Percentiles rank a stretch among this genome's conserved stretches.
These are phyloP conservation scores for Daldinia vernicosa DNA, from an alignment of 495 filamentous ascomycete genomes.

Conservation along the genomic window DNA sequence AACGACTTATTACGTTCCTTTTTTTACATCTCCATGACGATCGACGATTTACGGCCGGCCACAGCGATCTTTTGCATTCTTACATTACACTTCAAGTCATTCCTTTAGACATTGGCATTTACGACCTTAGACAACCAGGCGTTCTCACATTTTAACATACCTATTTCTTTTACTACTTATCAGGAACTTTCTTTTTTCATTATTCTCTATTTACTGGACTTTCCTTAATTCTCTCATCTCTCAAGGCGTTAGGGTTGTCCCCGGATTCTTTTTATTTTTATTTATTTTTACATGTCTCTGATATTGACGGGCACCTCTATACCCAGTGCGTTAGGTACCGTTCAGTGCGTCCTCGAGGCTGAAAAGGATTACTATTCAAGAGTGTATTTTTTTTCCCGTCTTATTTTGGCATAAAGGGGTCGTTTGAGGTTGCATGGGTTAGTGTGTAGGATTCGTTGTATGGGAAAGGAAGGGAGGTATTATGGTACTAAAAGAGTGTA, in stretches of 20 bases:
- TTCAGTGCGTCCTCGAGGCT: conserved; percentile 35
- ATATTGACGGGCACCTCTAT: conserved; percentile 46
- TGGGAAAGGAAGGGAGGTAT: conserved; percentile 1
- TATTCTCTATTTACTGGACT: conserved; percentile 25
- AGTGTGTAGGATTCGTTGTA: conserved; percentile 19
- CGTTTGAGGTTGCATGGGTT: conserved; percentile 21
- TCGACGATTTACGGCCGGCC: conserved; percentile 48
- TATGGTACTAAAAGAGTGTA: conserved; percentile 21
- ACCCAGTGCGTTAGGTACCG: conserved; percentile 49
- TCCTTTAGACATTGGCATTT: conserved; percentile 35
- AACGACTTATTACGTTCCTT: conserved; percentile 31
- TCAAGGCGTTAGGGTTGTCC: conserved; percentile 33
- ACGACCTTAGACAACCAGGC: conserved; percentile 21
- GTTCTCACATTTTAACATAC: conserved; percentile 24
- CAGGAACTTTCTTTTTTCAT: conserved; percentile 13
- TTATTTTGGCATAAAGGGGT: conserved; percentile 20
- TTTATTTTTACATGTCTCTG: conserved; percentile 19
- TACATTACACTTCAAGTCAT: conserved; percentile 32
- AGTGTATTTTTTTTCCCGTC: conserved; percentile 18
- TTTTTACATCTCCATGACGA: conserved; percentile 33
- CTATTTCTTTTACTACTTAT: conserved; percentile 10
- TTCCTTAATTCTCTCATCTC: conserved; percentile 27
- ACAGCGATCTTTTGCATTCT: conserved; percentile 42
- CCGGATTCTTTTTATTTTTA: no score
- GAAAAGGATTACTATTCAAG: conserved; percentile 29